Conservation (phyloP, 768 basidiomycete genomes). For the Daedalea quercina region DNA sequence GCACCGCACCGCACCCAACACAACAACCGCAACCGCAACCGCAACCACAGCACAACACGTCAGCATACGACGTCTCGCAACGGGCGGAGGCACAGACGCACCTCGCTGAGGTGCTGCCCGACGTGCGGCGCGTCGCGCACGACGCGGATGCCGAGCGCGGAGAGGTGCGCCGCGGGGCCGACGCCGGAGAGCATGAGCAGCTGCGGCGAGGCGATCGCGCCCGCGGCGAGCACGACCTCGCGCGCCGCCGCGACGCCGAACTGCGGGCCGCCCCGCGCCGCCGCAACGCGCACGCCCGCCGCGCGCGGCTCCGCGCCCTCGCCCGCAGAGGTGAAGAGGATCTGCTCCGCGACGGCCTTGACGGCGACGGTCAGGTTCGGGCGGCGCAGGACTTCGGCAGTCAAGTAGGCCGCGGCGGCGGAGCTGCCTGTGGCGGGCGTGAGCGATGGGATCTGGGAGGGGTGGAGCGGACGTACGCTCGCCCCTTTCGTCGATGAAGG, state of each 20-base stretch:
- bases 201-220: slow-evolving; percentile 12
- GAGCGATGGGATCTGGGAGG: too few species aligned
- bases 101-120: slow-evolving; percentile 20
- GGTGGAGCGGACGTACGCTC: slow-evolving; percentile 7
- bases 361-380: slow-evolving; percentile 21
- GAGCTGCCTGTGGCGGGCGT: slow-evolving; percentile 15
- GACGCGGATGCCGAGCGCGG: slow-evolving; percentile 9
- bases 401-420: slow-evolving; percentile 22
- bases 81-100: too few species aligned
- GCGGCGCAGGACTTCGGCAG: slow-evolving; percentile 12
- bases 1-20: too few species aligned
- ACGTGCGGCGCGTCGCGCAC: slow-evolving; percentile 20
- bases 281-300: slow-evolving; percentile 9
- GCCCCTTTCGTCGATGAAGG: slow-evolving; percentile 11
- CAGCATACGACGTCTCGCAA: too few species aligned
- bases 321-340: slow-evolving; percentile 11
- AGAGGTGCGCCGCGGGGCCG: slow-evolving; percentile 14
- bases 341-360: slow-evolving; percentile 9
- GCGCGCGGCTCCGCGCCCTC: background rate
- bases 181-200: slow-evolving; percentile 23
- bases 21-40: too few species aligned
- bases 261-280: background rate
- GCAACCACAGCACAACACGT: too few species aligned
- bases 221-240: slow-evolving; percentile 16
- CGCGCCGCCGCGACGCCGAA: slow-evolving; percentile 8